Evolutionary conservation across 2,329 filamentous ascomycete species (phyloP), one percentile per base, ranked within the genome.

Genomic region (Aureobasidium vineae): DNA sequence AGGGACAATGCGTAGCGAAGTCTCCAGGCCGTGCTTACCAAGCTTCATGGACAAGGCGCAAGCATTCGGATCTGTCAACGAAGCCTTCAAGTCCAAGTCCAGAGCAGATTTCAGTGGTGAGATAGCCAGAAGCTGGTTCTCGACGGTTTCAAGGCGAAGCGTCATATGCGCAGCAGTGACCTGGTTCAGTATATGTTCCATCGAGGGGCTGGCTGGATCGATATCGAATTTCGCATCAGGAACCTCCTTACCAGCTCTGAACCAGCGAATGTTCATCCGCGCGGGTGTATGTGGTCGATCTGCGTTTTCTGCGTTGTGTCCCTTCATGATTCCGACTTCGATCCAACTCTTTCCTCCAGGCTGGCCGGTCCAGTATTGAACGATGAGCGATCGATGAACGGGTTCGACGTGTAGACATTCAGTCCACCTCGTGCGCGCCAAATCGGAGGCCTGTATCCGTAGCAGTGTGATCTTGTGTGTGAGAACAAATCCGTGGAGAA

Each of bases 401-500:
- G 88, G 83, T 74, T 97, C 91, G 19, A 96, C 84, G 72, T 86
- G 87, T 53, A 98, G 77, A 40, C 88, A 88, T 65, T 91, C 88
- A 38, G 88, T 87, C 94, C 95, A 98, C 38, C 86, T 85, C 3
- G 84, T 85, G 66, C 84, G 85, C 65, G 84, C 83, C 67, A 99
- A 80, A 49, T 88, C 86, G 33, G 84, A 70, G 2, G 91, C 91
- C 80, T 99, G 95, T 69, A 87, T 87, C 71, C 86, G 86, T 53
- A 97, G 84, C 70, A 95, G 88, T 70, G 86, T 88, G 71, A 99
- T 89, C 80, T 99, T 97, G 77, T 95, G 90, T 0, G 92, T 97
- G 65, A 99, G 80, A 4, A 93, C 86, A 69, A 96, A 88, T 73
- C 94, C 92, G 76, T 98, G 93, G 2, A 98, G 80, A 70, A 93